A percentile compares a stretch with the other conserved stretches of the same genome.
phyloP scores from a whole-genome alignment of 179 eudicot genomes.

The Silene vulgaris region DNA sequence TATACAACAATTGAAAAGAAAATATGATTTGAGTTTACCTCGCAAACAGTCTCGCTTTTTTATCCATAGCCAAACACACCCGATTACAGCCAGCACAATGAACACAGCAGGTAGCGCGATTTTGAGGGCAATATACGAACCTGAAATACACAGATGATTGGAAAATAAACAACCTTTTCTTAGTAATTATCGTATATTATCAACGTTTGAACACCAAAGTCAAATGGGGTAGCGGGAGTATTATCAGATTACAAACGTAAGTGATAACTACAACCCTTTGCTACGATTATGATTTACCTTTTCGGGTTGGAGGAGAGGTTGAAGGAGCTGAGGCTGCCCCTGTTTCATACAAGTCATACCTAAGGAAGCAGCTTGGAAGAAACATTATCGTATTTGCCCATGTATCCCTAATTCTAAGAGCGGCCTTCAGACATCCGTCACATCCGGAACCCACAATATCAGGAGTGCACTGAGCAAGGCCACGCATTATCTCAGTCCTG shows the following conservation, averaged over 20 bases:
- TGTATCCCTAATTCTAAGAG: not conserved
- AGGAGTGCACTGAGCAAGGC: conserved; percentile 24
- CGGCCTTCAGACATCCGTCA: conserved; percentile 14
- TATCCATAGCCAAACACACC: conserved; percentile 5
- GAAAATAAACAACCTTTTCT: not conserved
- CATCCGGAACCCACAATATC: conserved; percentile 18
- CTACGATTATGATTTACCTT: conserved; percentile 13
- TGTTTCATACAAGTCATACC: conserved; percentile 20
- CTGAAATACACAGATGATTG: conserved; percentile 2
- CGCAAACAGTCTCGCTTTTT: not conserved
- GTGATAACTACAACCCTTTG: not conserved
- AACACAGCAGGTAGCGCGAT: not conserved
- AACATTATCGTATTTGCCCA: conserved; percentile 22
- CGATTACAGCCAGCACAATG: conserved; percentile 6
- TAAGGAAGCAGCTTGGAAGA: conserved; percentile 23
- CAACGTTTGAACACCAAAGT: not conserved
- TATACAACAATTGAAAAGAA: not conserved
- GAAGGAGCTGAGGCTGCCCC: not conserved
- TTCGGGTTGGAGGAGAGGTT: not conserved
- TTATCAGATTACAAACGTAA: too few species aligned
- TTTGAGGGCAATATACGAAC: not conserved
- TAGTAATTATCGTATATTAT: not conserved
- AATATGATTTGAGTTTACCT: conserved; percentile 5
- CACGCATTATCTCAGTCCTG: not conserved
- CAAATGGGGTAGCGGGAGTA: too few species aligned